Evolutionary conservation across 2,329 filamentous ascomycete species (phyloP), one percentile per base, ranked within the genome.

Genomic region (Fusarium sp.): DNA sequence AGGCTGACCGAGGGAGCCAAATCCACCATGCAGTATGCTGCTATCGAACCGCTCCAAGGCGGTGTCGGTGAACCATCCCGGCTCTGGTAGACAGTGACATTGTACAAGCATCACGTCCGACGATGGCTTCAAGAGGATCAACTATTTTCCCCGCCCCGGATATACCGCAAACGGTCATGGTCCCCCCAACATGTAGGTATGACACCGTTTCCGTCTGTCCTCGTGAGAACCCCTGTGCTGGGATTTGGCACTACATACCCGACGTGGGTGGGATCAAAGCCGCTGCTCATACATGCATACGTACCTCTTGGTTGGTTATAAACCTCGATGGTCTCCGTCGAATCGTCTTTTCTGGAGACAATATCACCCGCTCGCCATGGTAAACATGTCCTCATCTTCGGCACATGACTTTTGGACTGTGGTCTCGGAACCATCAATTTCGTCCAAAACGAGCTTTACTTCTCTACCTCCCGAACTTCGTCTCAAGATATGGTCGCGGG

Each of bases 401-500:
- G 26, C 62, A 25, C 52, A 53, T 51, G 57, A 48, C 21, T 34
- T 42, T 10, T 58, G 68, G 44, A 44, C 60, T 21, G 62, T 55
- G 19, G 41, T 52, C 18, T 53, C 44, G 21, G 41, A 26, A 11
- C 56, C 58, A 28, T 61, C 68, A 34, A 55, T 63, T n/a, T 63
- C 60, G 21, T n/a, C 65, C 12, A 61, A 52, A 48, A 61, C 68
- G 46, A 70, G 56, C 59, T 79, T 80, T 53, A 53, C 63, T 48
- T 75, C 72, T 31, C 71, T 81, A 12, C 79, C 79, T 6, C 61
- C 78, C 12, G 79, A 81, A 67, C 74, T 81, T 49, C 79, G 79
- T 26, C 74, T 80, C 51, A 79, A 79, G 67, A 78, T 81, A 64
- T 81, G 79, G 79, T 75, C 74, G 28, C 77, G 74, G 65, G 78